Conservation (phyloP, 768 basidiomycete genomes). For the Mycena epipterygia region DNA sequence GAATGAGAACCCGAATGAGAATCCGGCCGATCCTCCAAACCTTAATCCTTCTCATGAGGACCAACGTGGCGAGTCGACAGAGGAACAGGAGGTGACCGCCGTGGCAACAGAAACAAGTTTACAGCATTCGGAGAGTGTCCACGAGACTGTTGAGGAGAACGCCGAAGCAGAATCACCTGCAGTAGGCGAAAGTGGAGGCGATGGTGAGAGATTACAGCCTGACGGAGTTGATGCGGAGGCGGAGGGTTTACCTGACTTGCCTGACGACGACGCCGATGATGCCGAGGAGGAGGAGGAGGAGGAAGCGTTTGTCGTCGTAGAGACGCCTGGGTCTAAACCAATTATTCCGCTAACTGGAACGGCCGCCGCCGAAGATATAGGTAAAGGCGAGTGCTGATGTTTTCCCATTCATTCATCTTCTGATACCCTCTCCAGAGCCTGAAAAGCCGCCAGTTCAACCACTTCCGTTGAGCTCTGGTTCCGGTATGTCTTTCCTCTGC, state of each 20-base stretch:
- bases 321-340: slow-evolving; percentile 18
- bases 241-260: slow-evolving; percentile 17
- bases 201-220: slow-evolving; percentile 31
- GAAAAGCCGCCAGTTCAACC: slow-evolving; percentile 5
- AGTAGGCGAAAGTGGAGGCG: slow-evolving; percentile 24
- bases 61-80: neutral
- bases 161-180: slow-evolving; percentile 9
- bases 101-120: slow-evolving; percentile 8
- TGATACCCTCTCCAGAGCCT: slow-evolving; percentile 2
- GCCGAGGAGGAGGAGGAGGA: slow-evolving; percentile 20
- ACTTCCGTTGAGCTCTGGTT: neutral
- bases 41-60: neutral
- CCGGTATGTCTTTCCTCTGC: slow-evolving; percentile 13
- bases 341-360: slow-evolving; percentile 28
- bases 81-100: neutral
- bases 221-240: slow-evolving; percentile 23
- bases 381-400: slow-evolving; percentile 28
- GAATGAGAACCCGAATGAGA: neutral
- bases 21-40: neutral
- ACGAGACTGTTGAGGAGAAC: slow-evolving; percentile 14
- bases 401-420: neutral
- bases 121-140: slow-evolving; percentile 4
- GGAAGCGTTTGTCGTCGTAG: slow-evolving; percentile 28
- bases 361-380: slow-evolving; percentile 16
- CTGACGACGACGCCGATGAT: slow-evolving; percentile 35